Conservation (phyloP, 2,329 filamentous ascomycete genomes). For the Chalara sp. region DNA sequence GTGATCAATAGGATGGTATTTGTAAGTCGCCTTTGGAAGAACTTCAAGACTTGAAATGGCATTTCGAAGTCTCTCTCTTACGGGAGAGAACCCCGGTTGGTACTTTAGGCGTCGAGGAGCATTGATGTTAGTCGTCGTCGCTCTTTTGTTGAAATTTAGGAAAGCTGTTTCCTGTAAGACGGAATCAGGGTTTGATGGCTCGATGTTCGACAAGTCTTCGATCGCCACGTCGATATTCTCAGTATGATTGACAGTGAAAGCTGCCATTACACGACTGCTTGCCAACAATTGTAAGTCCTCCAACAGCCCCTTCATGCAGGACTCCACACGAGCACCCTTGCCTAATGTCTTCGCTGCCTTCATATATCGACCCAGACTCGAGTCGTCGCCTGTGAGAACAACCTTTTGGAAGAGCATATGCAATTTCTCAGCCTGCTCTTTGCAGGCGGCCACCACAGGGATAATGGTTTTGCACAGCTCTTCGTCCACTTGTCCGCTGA, state of each 20-base stretch:
- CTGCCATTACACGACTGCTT: slow-evolving; percentile 5
- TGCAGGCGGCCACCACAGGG: slow-evolving; percentile 15
- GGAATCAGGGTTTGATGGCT: slow-evolving; percentile 3
- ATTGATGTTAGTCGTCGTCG: too few species aligned
- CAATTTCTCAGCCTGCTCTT: slow-evolving; percentile 16
- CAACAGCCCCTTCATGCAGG: slow-evolving; percentile 23
- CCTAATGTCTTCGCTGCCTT: slow-evolving; percentile 15
- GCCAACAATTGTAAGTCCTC: slow-evolving; percentile 21
- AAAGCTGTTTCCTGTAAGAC: slow-evolving; percentile 1
- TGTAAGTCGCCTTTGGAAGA: too few species aligned
- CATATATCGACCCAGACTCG: slow-evolving; percentile 13
- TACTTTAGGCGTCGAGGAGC: too few species aligned
- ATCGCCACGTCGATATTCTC: slow-evolving; percentile 9
- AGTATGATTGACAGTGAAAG: slow-evolving; percentile 1
- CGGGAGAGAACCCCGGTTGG: too few species aligned
- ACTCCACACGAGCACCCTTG: slow-evolving; percentile 21
- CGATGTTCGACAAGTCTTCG: slow-evolving; percentile 1
- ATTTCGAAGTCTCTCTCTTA: too few species aligned
- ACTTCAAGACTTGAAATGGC: too few species aligned
- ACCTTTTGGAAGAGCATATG: slow-evolving; percentile 17
- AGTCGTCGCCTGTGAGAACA: slow-evolving; percentile 11
- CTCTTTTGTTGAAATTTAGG: too few species aligned
- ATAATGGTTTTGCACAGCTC: slow-evolving; percentile 7
- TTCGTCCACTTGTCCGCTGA: slow-evolving; percentile 3
- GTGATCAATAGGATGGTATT: too few species aligned